Base-by-base conservation (phyloP, 1,139 yeast genomes). In the Diutina siamensis region DNA sequence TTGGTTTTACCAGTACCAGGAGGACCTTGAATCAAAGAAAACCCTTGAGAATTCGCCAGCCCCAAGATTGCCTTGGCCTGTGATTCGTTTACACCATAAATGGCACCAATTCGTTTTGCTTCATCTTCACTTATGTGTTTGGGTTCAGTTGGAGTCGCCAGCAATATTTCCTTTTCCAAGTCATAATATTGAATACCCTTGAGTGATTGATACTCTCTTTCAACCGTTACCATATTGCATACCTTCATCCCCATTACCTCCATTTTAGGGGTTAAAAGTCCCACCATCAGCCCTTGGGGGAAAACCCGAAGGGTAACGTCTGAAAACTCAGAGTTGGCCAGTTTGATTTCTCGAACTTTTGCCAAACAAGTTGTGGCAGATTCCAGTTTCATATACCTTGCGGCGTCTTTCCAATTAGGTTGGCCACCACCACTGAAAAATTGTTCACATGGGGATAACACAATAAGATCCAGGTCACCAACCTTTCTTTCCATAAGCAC, bases 1-100 rank as follows among this genome's bases (percentile, higher is more conserved):
- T 92, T 94, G 1, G 99, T 94, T 60, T 94, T 94, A 67, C 98
- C 98, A 0, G 98, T 92, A 64, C 97, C 97, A 0, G 97, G 97
- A 1, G 97, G 97, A 49, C 98, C 99, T 64, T 92, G 98, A 59
- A 92, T 88, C 46, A 92, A 69, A 0, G 95, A 83, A 58, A 94
- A 87, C 0, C 98, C 99, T 2, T 68, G 68, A 8, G 76, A 71
- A 25, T 68, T 61, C 44, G 78, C 77, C 0, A 96, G 75, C 1
- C 89, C 86, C 31, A 81, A 69, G 48, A 92, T 85, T 0, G 98
- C 98, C 44, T 65, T 71, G 0, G 97, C 97, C 62, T 94, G 98
- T 0, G 97, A 89, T 35, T 73, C 73, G 61, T 94, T 94, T 32
- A 88, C 83, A 28, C 73, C 68, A 54, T 79, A 84, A 5, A 70